Evolutionary conservation across 768 basidiomycete species (phyloP).

Genomic region (Austroboletus festivus): DNA sequence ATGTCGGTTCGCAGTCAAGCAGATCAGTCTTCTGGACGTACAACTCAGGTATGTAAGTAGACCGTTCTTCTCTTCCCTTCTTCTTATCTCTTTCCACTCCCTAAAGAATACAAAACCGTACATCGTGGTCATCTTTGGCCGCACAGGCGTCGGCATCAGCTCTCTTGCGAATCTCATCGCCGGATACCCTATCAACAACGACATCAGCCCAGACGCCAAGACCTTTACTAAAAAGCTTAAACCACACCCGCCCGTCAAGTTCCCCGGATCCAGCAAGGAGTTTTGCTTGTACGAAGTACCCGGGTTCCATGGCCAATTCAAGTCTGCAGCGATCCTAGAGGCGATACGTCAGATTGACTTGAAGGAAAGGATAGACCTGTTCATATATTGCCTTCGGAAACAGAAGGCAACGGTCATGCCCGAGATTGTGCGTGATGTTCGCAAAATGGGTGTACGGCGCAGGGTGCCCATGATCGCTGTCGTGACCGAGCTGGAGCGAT

Average conservation of each 20-base stretch:
- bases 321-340: slow-evolving; percentile 12
- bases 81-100: not conserved
- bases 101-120: slow-evolving; percentile 9
- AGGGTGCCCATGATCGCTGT: slow-evolving; percentile 22
- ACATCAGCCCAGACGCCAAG: slow-evolving; percentile 12
- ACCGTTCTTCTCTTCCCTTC: not conserved
- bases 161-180: slow-evolving; percentile 28
- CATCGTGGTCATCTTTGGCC: slow-evolving; percentile 29
- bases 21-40: not conserved
- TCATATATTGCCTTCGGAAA: slow-evolving; percentile 25
- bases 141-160: slow-evolving; percentile 28
- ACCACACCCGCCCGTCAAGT: not conserved
- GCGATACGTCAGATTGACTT: slow-evolving; percentile 14
- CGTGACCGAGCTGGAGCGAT: slow-evolving; percentile 27
- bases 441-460: not conserved
- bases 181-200: slow-evolving; percentile 16
- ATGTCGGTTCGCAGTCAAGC: not conserved
- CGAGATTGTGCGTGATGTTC: slow-evolving; percentile 5
- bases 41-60: slow-evolving; percentile 8
- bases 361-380: slow-evolving; percentile 17
- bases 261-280: not conserved
- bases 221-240: not conserved
- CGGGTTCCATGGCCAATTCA: slow-evolving; percentile 11
- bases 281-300: slow-evolving; percentile 24
- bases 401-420: slow-evolving; percentile 17